Base-by-base conservation (phyloP, 768 basidiomycete genomes). In the Dentipellis fragilis region DNA sequence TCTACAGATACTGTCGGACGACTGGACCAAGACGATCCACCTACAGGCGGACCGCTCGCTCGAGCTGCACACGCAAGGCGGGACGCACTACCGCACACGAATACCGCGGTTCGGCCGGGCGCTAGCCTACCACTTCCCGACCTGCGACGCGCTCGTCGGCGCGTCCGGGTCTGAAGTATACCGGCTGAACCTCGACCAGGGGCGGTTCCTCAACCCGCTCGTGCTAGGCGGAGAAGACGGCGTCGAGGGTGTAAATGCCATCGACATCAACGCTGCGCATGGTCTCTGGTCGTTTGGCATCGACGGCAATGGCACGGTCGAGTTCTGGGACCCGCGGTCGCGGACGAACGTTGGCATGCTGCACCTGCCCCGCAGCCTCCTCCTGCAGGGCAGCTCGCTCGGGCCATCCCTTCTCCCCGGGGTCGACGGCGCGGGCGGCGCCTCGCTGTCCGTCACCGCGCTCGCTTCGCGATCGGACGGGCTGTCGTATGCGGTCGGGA, bases 1-100 rank as follows among this genome's bases (percentile, higher is more conserved):
- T 39, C 39, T 58, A 7, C 69, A 96, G 93, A 85, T 92, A 63
- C 77, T 98, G 8, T 97, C 94, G 1, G 89, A 94, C 65, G 95
- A 98, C 75, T 98, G 95, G 95, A 98, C 95, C 7, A 98, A 98
- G 68, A 86, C 90, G n/a, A 78, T 97, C 59, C 93, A 96, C 68
- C 79, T 99, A 2, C 96, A 98, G 77, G 86, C 87, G 51, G 93
- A 97, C 73, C 85, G 96, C n/a, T 89, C 90, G 4, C 69, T 99
- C 54, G 91, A 93, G 64, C 75, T 99, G 5, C 96, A 99, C 67
- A 95, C 91, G 0, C 96, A 98, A 68, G 82, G 89, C 48, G 92
- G 93, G 0, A 81, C 93, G 57, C 90, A 97, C 69, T 91, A 96
- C 67, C 84, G 87, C 39, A 91, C 93, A 6, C 81, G 96, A 61